Conservation (phyloP, 2,329 filamentous ascomycete species). For the Aureobasidium mangrovei region DNA sequence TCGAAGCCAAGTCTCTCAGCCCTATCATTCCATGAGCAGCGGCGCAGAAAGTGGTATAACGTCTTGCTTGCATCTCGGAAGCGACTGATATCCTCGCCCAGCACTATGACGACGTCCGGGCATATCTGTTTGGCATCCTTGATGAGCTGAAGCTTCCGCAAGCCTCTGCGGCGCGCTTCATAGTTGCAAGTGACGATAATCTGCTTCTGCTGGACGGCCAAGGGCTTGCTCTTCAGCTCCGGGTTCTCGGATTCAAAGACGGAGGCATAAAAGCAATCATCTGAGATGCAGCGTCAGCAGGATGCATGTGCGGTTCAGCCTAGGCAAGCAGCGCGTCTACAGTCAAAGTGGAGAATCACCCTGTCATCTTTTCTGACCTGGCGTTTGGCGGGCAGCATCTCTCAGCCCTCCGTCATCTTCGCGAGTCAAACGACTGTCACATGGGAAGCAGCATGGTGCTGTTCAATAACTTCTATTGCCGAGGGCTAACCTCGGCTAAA, state of each 20-base stretch:
- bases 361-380: constrained; percentile 50
- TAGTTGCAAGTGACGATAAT: constrained; percentile 94
- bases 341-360: constrained; percentile 65
- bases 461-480: too few species aligned
- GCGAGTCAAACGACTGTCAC: neutral
- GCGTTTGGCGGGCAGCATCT: neutral
- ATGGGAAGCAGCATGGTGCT: too few species aligned
- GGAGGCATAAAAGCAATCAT: constrained; percentile 91
- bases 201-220: constrained; percentile 87
- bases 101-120: constrained; percentile 74
- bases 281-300: constrained; percentile 23
- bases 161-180: constrained; percentile 61
- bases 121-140: constrained; percentile 70
- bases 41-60: constrained; percentile 63
- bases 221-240: constrained; percentile 58
- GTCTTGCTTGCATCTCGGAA: constrained; percentile 82
- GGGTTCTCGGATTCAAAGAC: constrained; percentile 79
- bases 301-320: neutral
- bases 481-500: too few species aligned
- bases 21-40: constrained; percentile 67
- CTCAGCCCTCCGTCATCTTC: neutral
- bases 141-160: constrained; percentile 78
- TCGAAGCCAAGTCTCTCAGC: constrained; percentile 83
- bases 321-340: constrained; percentile 36
- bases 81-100: constrained; percentile 76